Evolutionary conservation across 257 asterid genomes (phyloP).

Genomic region (Misopates orontium): DNA sequence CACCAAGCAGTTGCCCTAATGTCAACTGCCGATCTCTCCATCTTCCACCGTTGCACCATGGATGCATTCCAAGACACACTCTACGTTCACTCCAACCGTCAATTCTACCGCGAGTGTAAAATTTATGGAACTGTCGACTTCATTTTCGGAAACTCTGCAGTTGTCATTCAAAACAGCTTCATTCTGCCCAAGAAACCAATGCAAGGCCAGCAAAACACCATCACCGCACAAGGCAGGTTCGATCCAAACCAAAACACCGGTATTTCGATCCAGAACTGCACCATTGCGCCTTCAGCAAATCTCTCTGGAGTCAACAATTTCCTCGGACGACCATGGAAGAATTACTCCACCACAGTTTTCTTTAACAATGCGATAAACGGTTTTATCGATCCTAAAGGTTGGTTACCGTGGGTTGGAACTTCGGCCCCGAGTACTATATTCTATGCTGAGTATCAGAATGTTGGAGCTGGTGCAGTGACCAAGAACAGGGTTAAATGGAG

Average conservation of each 20-base stretch:
- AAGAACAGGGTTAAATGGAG: conserved; percentile 69
- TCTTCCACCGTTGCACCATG: conserved; percentile 51
- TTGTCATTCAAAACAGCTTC: conserved; percentile 46
- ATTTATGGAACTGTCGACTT: conserved; percentile 55
- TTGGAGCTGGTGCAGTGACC: conserved; percentile 65
- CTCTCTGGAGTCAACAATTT: conserved; percentile 54
- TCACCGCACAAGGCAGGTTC: conserved; percentile 54
- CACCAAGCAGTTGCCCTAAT: conserved; percentile 61
- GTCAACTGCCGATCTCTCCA: conserved; percentile 51
- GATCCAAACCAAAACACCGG: conserved; percentile 69
- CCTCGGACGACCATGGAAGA: conserved; percentile 91
- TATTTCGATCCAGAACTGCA: conserved; percentile 73
- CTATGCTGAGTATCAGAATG: conserved; percentile 64
- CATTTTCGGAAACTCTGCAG: conserved; percentile 56
- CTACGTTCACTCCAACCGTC: conserved; percentile 54
- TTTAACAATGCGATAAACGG: conserved; percentile 41
- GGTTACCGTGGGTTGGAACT: conserved; percentile 89
- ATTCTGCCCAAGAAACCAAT: conserved; percentile 46
- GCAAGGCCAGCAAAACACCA: conserved; percentile 50
- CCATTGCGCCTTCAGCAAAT: conserved; percentile 49
- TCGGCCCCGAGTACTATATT: conserved; percentile 70
- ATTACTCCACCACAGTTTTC: conserved; percentile 68
- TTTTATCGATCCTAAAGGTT: conserved; percentile 62
- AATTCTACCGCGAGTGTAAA: conserved; percentile 56
- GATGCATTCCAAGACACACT: conserved; percentile 55